A percentile compares a stretch with the other conserved stretches of the same genome.
These are phyloP conservation scores for Tetragonia tetragonoides DNA, from an alignment of 148 eudicot species.

Conservation along the genomic window DNA sequence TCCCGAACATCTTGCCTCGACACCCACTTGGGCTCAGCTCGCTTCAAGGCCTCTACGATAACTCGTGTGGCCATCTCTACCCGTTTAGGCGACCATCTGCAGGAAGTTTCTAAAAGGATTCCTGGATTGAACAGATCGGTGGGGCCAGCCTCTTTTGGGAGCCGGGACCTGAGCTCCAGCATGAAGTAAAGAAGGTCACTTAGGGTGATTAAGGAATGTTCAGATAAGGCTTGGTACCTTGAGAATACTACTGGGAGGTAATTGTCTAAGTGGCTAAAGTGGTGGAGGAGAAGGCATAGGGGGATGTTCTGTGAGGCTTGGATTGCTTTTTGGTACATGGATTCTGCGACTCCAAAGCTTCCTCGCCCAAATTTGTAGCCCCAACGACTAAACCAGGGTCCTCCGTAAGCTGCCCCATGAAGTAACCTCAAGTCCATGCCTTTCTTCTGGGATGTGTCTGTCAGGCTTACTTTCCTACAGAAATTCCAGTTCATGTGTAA, in stretches of 20 bases:
- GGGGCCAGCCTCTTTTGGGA: conserved; percentile 48
- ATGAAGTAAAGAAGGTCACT: conserved; percentile 72
- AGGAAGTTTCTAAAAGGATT: conserved; percentile 58
- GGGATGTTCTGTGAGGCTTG: conserved; percentile 76
- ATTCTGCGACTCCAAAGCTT: conserved; percentile 70
- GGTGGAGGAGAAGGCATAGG: conserved; percentile 55
- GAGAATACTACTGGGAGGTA: conserved; percentile 52
- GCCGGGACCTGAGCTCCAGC: conserved; percentile 66
- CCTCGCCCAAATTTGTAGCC: conserved; percentile 83
- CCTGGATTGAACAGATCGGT: conserved; percentile 42
- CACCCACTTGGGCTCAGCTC: conserved; percentile 74
- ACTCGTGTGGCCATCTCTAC: conserved; percentile 95
- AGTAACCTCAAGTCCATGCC: conserved; percentile 85
- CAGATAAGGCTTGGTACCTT: conserved; percentile 70
- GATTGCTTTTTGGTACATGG: conserved; percentile 71
- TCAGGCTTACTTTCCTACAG: conserved; percentile 82
- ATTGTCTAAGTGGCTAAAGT: conserved; percentile 35
- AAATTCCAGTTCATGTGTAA: not conserved
- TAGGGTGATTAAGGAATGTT: conserved; percentile 65
- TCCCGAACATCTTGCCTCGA: conserved; percentile 89
- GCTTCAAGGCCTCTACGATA: conserved; percentile 76
- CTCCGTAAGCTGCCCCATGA: conserved; percentile 73
- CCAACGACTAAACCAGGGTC: conserved; percentile 89
- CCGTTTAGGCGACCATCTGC: conserved; percentile 90
- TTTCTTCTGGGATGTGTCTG: conserved; percentile 64